Conservation (phyloP, 2,329 filamentous ascomycete genomes). For the Graphilbum fragrans region DNA sequence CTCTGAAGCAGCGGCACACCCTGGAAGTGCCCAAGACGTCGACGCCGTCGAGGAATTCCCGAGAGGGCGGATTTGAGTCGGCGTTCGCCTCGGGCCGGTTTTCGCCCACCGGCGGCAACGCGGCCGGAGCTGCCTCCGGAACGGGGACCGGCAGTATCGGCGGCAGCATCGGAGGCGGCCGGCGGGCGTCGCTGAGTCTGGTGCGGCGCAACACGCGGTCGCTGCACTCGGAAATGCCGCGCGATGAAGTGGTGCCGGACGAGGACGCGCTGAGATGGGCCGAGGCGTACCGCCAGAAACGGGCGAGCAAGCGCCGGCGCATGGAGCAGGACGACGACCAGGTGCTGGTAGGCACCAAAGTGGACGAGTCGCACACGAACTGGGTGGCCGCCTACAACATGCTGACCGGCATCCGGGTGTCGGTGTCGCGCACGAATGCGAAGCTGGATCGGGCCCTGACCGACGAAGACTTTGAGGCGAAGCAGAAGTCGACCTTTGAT, state of each 20-base stretch:
- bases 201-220: slow-evolving; percentile 73
- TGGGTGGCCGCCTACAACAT: slow-evolving; percentile 99
- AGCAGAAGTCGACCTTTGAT: slow-evolving; percentile 98
- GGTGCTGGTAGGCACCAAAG: slow-evolving; percentile 91
- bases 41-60: slow-evolving; percentile 53
- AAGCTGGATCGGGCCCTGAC: slow-evolving; percentile 88
- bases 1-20: slow-evolving; percentile 72
- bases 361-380: slow-evolving; percentile 93
- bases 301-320: slow-evolving; percentile 73
- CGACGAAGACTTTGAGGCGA: slow-evolving; percentile 82
- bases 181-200: slow-evolving; percentile 74
- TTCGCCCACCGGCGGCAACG: slow-evolving; percentile 50
- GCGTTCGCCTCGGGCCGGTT: slow-evolving; percentile 63
- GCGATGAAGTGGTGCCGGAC: slow-evolving; percentile 75
- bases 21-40: slow-evolving; percentile 66
- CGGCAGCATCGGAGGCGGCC: slow-evolving; percentile 32
- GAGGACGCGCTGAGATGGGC: slow-evolving; percentile 89
- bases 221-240: slow-evolving; percentile 69
- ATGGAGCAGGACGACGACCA: slow-evolving; percentile 84
- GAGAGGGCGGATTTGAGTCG: slow-evolving; percentile 55
- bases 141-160: slow-evolving; percentile 26
- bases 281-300: slow-evolving; percentile 82
- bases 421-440: slow-evolving; percentile 89
- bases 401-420: slow-evolving; percentile 96
- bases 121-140: slow-evolving; percentile 37